These are phyloP conservation scores for Miscanthus sacchariflorus DNA, from an alignment of 202 grass and related monocot species.

Conservation along the genomic window DNA sequence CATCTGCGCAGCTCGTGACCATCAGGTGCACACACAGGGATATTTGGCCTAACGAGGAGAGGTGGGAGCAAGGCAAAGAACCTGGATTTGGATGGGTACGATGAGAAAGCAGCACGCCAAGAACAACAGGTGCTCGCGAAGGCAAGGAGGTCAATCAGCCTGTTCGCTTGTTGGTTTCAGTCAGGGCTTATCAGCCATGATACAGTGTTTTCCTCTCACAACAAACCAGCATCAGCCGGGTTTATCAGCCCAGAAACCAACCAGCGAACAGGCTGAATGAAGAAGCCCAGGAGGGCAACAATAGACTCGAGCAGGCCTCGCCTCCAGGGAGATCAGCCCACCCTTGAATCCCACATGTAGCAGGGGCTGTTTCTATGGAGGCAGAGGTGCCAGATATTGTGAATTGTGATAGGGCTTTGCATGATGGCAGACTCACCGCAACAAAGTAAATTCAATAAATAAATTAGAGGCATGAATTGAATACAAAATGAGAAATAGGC, in stretches of 20 bases:
- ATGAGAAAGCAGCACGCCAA: constrained; percentile 51
- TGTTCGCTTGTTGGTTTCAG: too few species aligned
- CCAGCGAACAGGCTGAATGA: neutral
- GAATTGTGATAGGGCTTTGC: too few species aligned
- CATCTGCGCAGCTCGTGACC: constrained; percentile 26
- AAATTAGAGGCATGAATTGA: neutral
- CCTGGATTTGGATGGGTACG: constrained; percentile 28
- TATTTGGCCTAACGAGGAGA: constrained; percentile 42
- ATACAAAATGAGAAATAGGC: too few species aligned
- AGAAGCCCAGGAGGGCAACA: constrained; percentile 11
- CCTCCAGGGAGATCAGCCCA: constrained; percentile 61
- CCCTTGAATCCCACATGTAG: neutral
- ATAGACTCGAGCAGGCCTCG: constrained; percentile 54
- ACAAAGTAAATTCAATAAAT: neutral
- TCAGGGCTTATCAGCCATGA: too few species aligned
- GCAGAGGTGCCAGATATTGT: neutral
- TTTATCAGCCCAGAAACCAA: too few species aligned
- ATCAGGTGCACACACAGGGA: neutral
- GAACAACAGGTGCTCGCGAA: constrained; percentile 51
- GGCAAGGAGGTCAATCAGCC: constrained; percentile 45
- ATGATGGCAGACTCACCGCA: neutral
- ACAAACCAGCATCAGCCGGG: too few species aligned
- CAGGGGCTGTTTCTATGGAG: neutral
- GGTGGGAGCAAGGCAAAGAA: constrained; percentile 43
- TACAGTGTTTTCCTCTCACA: too few species aligned